Evolutionary conservation across 352 stramenopile genomes (phyloP).

Genomic region (Globisporangium viniferum): DNA sequence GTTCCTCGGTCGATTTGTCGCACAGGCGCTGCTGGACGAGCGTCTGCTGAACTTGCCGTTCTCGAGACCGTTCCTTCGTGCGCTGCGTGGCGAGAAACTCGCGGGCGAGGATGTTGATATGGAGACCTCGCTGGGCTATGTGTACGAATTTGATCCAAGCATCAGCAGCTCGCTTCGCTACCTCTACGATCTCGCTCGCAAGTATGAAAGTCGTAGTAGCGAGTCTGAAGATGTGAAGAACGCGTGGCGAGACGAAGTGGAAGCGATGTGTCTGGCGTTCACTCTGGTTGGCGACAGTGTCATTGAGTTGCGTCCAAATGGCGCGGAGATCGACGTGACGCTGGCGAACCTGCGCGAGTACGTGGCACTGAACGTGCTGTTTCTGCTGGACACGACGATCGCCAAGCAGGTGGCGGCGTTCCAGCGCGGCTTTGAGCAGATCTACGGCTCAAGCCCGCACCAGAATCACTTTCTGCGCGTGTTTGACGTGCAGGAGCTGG

Average conservation of each 20-base stretch:
- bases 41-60: slow-evolving; percentile 81
- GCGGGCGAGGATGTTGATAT: slow-evolving; percentile 37
- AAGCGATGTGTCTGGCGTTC: slow-evolving; percentile 70
- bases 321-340: slow-evolving; percentile 44
- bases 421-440: slow-evolving; percentile 62
- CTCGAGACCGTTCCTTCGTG: slow-evolving; percentile 65
- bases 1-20: slow-evolving; percentile 71
- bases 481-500: slow-evolving; percentile 66
- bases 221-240: slow-evolving; percentile 20
- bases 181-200: slow-evolving; percentile 34
- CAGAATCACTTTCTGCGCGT: slow-evolving; percentile 39
- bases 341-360: slow-evolving; percentile 49
- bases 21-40: slow-evolving; percentile 79
- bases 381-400: slow-evolving; percentile 68
- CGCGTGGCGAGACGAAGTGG: slow-evolving; percentile 35
- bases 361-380: slow-evolving; percentile 43
- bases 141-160: slow-evolving; percentile 62
- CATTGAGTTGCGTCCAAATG: slow-evolving; percentile 50
- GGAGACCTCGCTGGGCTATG: slow-evolving; percentile 51
- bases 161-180: slow-evolving; percentile 68
- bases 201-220: slow-evolving; percentile 3
- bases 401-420: slow-evolving; percentile 61
- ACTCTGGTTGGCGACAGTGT: slow-evolving; percentile 65
- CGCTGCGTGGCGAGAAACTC: slow-evolving; percentile 52
- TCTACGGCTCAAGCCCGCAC: slow-evolving; percentile 31